Evolutionary conservation across 2,329 filamentous ascomycete species (phyloP), one percentile per base, ranked within the genome.

Genomic region (Diplodia seriata): DNA sequence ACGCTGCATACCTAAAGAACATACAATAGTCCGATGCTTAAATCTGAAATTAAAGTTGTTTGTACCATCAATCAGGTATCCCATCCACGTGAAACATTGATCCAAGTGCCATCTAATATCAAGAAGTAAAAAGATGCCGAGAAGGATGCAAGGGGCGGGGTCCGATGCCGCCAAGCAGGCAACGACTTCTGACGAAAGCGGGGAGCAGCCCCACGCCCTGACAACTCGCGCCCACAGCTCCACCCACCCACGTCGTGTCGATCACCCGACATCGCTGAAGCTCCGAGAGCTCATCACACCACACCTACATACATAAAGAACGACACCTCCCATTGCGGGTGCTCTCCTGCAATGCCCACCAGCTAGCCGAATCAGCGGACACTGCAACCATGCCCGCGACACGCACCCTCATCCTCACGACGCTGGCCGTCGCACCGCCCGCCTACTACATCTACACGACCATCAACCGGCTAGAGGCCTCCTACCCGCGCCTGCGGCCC

Each of bases 391-490:
- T 62, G 31, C 47, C 55, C 6, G 49, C 43, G 3, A 23, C 47
- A 49, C 55, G 65, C 55, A 26, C 66, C 31, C 36, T 51, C n/a
- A 2, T 61, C 47, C 12, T 67, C 47, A 59, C 40, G 7, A 11
- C 56, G 5, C 49, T 62, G 29, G 50, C 49, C 20, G 20, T 36
- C 26, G 43, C 15, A n/a, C 56, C 66, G 56, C 56, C 66, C 3
- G 47, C 36, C 4, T 59, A 53, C 47, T 50, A 53, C 26, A 56
- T 23, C 49, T 54, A 53, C 33, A 26, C 20, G n/a, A 53, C 66
- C 33, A n/a, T 54, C 55, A n/a, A 53, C 43, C 47, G 14, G 18
- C 66, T 67, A 33, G 66, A 62, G 43, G 31, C 47, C 20, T 36
- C 47, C 6, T 67, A 67, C 55, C 66, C 66, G 14, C 43, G 40